These are phyloP conservation scores for Dactylellina cionopaga DNA, from an alignment of 2,329 filamentous ascomycete genomes.

Conservation along the genomic window DNA sequence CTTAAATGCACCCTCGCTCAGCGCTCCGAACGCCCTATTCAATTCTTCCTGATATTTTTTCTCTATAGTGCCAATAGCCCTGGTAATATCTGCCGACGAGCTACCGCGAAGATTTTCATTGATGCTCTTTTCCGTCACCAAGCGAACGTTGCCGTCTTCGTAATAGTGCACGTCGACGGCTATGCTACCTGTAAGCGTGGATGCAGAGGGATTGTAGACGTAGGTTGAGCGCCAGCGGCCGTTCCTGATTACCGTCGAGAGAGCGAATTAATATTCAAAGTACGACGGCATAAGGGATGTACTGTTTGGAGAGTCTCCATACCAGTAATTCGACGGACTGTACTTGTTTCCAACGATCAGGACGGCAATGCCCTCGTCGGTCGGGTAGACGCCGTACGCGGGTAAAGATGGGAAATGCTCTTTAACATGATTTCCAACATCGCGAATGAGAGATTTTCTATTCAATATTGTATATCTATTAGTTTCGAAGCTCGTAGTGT, in stretches of 20 bases:
- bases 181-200: conserved; percentile 78
- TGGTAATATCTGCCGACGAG: conserved; percentile 75
- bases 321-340: conserved; percentile 98
- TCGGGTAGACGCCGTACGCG: conserved; percentile 83
- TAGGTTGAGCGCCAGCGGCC: conserved; percentile 95
- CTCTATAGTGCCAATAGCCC: conserved; percentile 80
- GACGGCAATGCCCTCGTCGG: conserved; percentile 77
- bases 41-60: conserved; percentile 96
- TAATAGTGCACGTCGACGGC: conserved; percentile 99
- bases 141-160: conserved; percentile 95
- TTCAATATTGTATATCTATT: not conserved
- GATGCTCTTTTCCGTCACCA: conserved; percentile 85
- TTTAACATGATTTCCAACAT: conserved; percentile 76
- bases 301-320: conserved; percentile 44
- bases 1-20: conserved; percentile 97
- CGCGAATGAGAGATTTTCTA: conserved; percentile 85
- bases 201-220: conserved; percentile 75
- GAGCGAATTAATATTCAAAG: conserved; percentile 54
- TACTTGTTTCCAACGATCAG: conserved; percentile 95
- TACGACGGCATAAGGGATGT: too few relatives aligned
- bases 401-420: conserved; percentile 86
- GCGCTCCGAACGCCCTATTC: conserved; percentile 84
- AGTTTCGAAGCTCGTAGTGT: not conserved
- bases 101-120: conserved; percentile 70
- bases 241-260: conserved; percentile 70